Conservation (phyloP, 2,329 filamentous ascomycete species). For the Nigrospora sphaerica region DNA sequence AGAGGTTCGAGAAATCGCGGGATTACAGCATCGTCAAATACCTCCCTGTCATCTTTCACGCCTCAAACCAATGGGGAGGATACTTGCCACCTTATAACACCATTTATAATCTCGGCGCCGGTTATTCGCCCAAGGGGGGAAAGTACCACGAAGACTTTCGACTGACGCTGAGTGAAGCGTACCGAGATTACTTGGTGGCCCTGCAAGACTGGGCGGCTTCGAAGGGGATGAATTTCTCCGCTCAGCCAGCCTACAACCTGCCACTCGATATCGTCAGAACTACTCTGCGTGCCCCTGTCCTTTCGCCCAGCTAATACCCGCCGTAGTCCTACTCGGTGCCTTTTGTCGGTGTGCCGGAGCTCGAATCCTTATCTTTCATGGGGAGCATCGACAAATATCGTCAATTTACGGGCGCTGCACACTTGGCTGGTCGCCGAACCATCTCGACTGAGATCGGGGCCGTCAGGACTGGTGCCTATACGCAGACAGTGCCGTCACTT, state of each 20-base stretch:
- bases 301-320: background rate
- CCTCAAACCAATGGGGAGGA: conserved; percentile 10
- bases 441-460: conserved; percentile 17
- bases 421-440: conserved; percentile 9
- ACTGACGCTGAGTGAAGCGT: conserved; percentile 10
- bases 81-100: conserved; percentile 12
- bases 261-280: conserved; percentile 14
- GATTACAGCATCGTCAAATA: conserved; percentile 11
- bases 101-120: conserved; percentile 8
- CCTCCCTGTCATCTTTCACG: conserved; percentile 15
- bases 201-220: conserved; percentile 8
- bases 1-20: conserved; percentile 7
- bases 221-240: conserved; percentile 10
- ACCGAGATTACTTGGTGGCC: conserved; percentile 9
- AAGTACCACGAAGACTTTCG: conserved; percentile 15
- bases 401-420: conserved; percentile 14
- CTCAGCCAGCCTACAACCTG: conserved; percentile 17
- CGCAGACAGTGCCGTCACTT: conserved; percentile 7
- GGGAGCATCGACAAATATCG: conserved; percentile 13
- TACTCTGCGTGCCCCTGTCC: background rate
- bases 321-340: conserved; percentile 6
- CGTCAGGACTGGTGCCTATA: conserved; percentile 8
- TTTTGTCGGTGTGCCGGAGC: conserved; percentile 12
- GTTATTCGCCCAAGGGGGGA: conserved; percentile 4
- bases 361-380: conserved; percentile 15